These are phyloP conservation scores for Ichthyophonus hoferi DNA, from an alignment of 208 protist species.

Conservation along the genomic window DNA sequence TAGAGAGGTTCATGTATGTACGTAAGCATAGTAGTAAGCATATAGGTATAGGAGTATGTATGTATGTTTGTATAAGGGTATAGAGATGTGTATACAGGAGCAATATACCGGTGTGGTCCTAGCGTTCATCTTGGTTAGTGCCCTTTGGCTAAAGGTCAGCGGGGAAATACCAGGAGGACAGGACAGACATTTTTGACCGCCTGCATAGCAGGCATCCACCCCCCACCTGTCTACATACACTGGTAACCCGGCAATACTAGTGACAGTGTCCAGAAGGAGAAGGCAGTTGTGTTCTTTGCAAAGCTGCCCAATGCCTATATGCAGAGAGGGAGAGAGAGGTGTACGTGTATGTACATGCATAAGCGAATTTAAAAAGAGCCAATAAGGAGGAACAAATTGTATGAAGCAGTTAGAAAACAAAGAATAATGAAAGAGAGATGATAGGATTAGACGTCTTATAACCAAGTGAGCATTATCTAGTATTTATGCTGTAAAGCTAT, in stretches of 20 bases:
- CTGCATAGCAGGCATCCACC: slow-evolving; percentile 48
- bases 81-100: too few relatives aligned
- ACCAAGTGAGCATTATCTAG: too few relatives aligned
- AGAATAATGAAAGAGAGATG: not conserved
- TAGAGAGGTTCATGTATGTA: too few relatives aligned
- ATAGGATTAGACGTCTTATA: too few relatives aligned
- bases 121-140: not conserved
- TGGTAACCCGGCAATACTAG: slow-evolving; percentile 46
- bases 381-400: not conserved
- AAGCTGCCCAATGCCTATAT: slow-evolving; percentile 7
- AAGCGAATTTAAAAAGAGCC: too few relatives aligned
- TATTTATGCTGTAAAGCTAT: too few relatives aligned
- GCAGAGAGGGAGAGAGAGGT: not conserved
- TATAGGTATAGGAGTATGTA: too few relatives aligned
- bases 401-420: not conserved
- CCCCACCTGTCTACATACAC: slow-evolving; percentile 51
- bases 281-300: slow-evolving; percentile 40
- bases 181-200: slow-evolving; percentile 46
- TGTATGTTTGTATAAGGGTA: too few relatives aligned
- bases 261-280: slow-evolving; percentile 48
- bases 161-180: slow-evolving; percentile 41
- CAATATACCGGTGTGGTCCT: not conserved
- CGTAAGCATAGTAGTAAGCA: too few relatives aligned
- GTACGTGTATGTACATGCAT: too few relatives aligned
- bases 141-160: not conserved